Base-by-base conservation (phyloP, 306 rosid species). In the Hippophae tibetana region DNA sequence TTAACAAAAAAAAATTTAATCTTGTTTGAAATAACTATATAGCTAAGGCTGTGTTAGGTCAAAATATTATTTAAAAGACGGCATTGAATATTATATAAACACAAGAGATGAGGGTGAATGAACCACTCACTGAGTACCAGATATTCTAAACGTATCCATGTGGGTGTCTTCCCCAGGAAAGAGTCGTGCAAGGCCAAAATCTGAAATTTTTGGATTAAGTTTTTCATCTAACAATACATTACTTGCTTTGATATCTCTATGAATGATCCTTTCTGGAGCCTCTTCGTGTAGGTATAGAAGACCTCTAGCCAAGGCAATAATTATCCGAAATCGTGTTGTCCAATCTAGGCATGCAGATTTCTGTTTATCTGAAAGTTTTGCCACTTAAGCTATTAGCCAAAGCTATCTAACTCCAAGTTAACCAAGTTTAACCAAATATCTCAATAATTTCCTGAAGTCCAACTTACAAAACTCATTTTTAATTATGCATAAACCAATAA, bases 91-190 rank as follows among this genome's bases (percentile, higher is more conserved):
- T 55, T 38, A 13, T n/a, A 11, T 31, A 11, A 12, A 52, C 74
- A 43, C 67, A 70, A 49, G 54, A 40, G 60, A 57, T 8, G 49
- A 42, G 57, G 45, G 60, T 54, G 54, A 64, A 50, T 76, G 61
- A 68, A 66, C 60, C 67, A 90, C 97, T 84, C 73, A 90, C 97
- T 73, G 83, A 69, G 97, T 90, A 69, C 97, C 97, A 4, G 97
- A 68, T 68, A 90, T 84, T 85, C 70, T 78, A 62, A 90, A 87
- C 47, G 97, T 90, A 67, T 86, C 73, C 51, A 84, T 23, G 58
- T 90, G 95, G 60, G 95, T 90, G 60, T 81, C 97, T 8, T 90
- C 97, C 56, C 95, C 97, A 11, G 97, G 94, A 81, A 90, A 90
- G 46, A 90, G 82, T 65, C 95, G 83, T 1, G 97, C 97, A 77